These are phyloP conservation scores for Aspergillus novofumigatus DNA, from an alignment of 2,329 filamentous ascomycete species.

Conservation along the genomic window DNA sequence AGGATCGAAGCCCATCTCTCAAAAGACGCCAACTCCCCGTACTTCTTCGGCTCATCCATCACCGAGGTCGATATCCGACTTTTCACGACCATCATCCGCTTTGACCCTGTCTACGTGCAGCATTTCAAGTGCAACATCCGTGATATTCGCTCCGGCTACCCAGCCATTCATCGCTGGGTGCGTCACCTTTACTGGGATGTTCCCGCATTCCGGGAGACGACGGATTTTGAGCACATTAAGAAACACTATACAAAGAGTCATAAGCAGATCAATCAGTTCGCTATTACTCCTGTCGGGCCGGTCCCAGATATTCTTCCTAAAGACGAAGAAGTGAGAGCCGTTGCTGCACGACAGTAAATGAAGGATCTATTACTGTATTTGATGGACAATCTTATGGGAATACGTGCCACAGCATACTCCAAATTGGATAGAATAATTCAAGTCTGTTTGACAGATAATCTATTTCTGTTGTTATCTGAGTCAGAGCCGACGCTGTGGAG, in stretches of 20 bases:
- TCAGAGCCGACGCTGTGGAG: conserved; percentile 2
- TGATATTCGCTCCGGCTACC: conserved; percentile 81
- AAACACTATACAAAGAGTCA: conserved; percentile 66
- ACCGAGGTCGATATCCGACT: conserved; percentile 82
- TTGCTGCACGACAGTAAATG: conserved; percentile 1
- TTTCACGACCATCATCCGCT: conserved; percentile 67
- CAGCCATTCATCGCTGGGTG: conserved; percentile 75
- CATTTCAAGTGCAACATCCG: conserved; percentile 78
- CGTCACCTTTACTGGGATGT: conserved; percentile 79
- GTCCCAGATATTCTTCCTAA: conserved; percentile 73
- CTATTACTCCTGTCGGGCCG: conserved; percentile 82
- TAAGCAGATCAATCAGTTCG: conserved; percentile 59
- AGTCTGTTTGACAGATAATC: not conserved
- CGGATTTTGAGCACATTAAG: conserved; percentile 95
- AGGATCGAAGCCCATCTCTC: conserved; percentile 67
- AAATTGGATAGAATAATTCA: not conserved
- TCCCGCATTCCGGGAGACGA: conserved; percentile 74
- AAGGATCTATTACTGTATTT: not conserved
- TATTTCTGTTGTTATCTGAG: not conserved
- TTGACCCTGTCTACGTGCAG: conserved; percentile 77
- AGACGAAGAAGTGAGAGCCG: conserved; percentile 66
- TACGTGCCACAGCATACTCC: not conserved
- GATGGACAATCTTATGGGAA: not conserved
- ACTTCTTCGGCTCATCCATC: conserved; percentile 68
- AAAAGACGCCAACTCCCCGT: conserved; percentile 48